These are phyloP conservation scores for Agarophyton chilense DNA, from an alignment of 23 red algal species.

Conservation along the genomic window DNA sequence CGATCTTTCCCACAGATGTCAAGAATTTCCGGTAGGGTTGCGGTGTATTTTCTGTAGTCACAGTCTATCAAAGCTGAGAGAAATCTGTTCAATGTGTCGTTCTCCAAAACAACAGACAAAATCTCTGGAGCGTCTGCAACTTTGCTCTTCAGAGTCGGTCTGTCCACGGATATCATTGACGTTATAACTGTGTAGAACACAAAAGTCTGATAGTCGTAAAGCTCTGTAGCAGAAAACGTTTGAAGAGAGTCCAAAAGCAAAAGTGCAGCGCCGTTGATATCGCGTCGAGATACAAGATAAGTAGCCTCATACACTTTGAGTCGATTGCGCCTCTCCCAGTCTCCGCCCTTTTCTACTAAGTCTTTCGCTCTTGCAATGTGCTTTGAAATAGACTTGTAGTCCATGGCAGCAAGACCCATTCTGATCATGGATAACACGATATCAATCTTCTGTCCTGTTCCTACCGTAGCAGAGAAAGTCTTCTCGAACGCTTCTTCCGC, in stretches of 20 bases:
- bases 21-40: conserved; percentile 78
- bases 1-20: conserved; percentile 71
- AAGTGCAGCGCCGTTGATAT: conserved; percentile 73
- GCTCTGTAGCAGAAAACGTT: conserved; percentile 94
- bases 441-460: conserved; percentile 92
- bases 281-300: conserved; percentile 71
- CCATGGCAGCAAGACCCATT: conserved; percentile 76
- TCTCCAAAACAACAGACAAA: conserved; percentile 76
- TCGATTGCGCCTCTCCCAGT: conserved; percentile 99
- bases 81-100: conserved; percentile 63
- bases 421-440: conserved; percentile 83
- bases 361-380: conserved; percentile 78
- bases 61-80: conserved; percentile 85
- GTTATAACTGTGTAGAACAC: conserved; percentile 92
- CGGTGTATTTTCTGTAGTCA: conserved; percentile 82
- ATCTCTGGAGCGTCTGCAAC: conserved; percentile 93
- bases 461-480: conserved; percentile 85
- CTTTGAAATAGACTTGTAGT: conserved; percentile 59
- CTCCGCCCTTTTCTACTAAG: conserved; percentile 86
- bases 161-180: conserved; percentile 82
- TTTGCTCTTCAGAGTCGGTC: conserved; percentile 82
- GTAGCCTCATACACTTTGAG: conserved; percentile 96
- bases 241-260: conserved; percentile 92
- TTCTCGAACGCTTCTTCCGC: conserved; percentile 84
- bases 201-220: conserved; percentile 82